A percentile compares a stretch with the other conserved stretches of the same genome.
phyloP scores from a whole-genome alignment of 331 rosid genomes.

The Erythrophleum ivorense region DNA sequence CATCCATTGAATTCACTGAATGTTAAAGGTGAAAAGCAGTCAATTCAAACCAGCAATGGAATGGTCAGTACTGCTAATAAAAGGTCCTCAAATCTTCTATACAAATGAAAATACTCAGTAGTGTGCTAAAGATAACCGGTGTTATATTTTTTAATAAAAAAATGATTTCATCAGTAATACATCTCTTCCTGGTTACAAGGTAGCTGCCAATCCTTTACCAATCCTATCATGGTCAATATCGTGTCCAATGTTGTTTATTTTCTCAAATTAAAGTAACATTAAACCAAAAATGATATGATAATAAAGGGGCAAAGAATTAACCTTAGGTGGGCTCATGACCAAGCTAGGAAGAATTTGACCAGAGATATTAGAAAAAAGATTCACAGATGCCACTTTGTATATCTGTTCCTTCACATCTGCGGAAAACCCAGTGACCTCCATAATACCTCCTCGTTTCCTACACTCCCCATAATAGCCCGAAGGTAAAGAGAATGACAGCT shows the following conservation, averaged over 20 bases:
- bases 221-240: neutral
- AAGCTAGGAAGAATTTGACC: conserved; percentile 98
- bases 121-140: neutral
- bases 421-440: conserved; percentile 93
- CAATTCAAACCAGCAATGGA: conserved; percentile 12
- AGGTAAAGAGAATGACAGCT: conserved; percentile 25
- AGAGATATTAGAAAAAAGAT: conserved; percentile 93
- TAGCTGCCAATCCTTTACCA: neutral
- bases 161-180: no score
- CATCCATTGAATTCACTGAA: conserved; percentile 37
- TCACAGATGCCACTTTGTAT: conserved; percentile 92
- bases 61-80: no score
- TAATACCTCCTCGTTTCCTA: conserved; percentile 97
- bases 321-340: conserved; percentile 99
- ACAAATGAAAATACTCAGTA: neutral
- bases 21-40: conserved; percentile 20
- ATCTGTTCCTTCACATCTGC: conserved; percentile 86
- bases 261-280: neutral
- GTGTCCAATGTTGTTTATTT: neutral
- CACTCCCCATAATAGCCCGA: conserved; percentile 95
- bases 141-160: no score
- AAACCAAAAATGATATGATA: neutral
- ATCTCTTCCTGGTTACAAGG: neutral
- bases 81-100: no score
- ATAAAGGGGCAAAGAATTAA: conserved; percentile 37